Evolutionary conservation across 495 filamentous ascomycete species (phyloP).

Genomic region (Hypoxylon crocopeplum): DNA sequence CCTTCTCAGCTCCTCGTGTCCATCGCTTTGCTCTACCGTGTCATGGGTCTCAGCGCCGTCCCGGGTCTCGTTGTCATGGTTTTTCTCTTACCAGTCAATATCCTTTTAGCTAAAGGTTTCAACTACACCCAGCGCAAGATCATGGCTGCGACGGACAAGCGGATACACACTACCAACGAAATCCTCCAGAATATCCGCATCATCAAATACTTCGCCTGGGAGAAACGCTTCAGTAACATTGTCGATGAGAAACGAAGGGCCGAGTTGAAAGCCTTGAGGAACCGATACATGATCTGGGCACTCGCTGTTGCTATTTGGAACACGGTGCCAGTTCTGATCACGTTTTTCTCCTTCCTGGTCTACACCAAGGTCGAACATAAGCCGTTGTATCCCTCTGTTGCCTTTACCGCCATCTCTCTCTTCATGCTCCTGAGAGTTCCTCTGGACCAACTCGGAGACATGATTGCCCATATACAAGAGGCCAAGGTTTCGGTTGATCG

Average conservation of each 20-base stretch:
- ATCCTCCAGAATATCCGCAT: conserved; percentile 97
- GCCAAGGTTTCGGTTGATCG: conserved; percentile 96
- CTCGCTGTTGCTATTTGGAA: conserved; percentile 94
- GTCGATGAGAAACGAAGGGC: conserved; percentile 85
- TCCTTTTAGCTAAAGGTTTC: conserved; percentile 84
- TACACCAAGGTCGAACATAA: conserved; percentile 94
- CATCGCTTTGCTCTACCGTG: conserved; percentile 76
- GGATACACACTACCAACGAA: conserved; percentile 96
- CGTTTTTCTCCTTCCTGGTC: conserved; percentile 91
- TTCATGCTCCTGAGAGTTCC: conserved; percentile 96
- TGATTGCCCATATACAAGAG: conserved; percentile 98
- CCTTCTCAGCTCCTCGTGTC: conserved; percentile 82
- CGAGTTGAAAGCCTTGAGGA: conserved; percentile 80
- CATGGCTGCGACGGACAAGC: conserved; percentile 91
- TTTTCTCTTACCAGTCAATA: conserved; percentile 85
- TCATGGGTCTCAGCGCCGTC: conserved; percentile 92
- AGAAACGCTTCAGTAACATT: conserved; percentile 84
- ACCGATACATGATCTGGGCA: conserved; percentile 89
- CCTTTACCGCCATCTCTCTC: conserved; percentile 94
- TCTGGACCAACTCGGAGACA: conserved; percentile 95
- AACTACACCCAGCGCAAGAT: conserved; percentile 85
- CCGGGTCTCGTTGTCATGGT: conserved; percentile 94
- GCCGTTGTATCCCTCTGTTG: conserved; percentile 87
- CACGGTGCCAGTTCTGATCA: conserved; percentile 92
- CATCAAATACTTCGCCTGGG: conserved; percentile 99